Percentiles rank a stretch among this genome's conserved stretches.
phyloP scores from a whole-genome alignment of 352 stramenopile genomes.

The Phytophthora pluvialis region DNA sequence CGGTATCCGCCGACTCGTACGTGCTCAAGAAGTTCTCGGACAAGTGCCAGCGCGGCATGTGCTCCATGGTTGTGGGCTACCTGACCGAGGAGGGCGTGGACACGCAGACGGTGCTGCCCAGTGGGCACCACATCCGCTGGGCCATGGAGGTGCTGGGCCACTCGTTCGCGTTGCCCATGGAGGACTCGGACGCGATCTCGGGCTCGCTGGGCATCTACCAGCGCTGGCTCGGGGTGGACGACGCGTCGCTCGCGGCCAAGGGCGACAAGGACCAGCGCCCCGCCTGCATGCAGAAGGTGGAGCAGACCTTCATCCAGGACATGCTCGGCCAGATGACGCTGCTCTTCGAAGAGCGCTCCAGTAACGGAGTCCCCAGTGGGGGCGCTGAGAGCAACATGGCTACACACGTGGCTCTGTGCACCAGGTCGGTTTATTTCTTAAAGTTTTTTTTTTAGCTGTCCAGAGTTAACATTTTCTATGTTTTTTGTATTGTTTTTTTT shows the following conservation, averaged over 20 bases:
- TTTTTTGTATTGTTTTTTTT: constrained; percentile 1
- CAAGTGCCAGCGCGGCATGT: constrained; percentile 86
- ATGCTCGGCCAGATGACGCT: constrained; percentile 89
- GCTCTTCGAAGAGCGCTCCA: constrained; percentile 81
- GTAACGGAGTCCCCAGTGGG: constrained; percentile 23
- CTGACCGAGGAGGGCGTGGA: constrained; percentile 65
- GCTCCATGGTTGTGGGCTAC: constrained; percentile 80
- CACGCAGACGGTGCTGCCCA: constrained; percentile 61
- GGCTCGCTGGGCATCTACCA: constrained; percentile 84
- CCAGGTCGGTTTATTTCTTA: constrained; percentile 39
- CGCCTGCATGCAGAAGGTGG: constrained; percentile 80
- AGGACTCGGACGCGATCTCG: constrained; percentile 84
- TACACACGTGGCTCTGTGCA: constrained; percentile 80
- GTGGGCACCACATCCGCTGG: constrained; percentile 82
- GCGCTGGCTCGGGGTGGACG: constrained; percentile 76
- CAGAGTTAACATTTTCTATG: constrained; percentile 4
- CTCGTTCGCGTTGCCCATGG: constrained; percentile 85
- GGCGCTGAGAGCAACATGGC: constrained; percentile 43
- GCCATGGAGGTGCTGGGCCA: constrained; percentile 88
- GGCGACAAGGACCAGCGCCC: constrained; percentile 58
- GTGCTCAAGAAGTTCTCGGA: constrained; percentile 92
- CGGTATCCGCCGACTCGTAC: constrained; percentile 66
- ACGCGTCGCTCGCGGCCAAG: constrained; percentile 23
- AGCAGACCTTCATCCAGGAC: constrained; percentile 89
- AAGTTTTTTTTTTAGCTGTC: neutral